These are phyloP conservation scores for Plasmopara viticola DNA, from an alignment of 352 stramenopile genomes.

Conservation along the genomic window DNA sequence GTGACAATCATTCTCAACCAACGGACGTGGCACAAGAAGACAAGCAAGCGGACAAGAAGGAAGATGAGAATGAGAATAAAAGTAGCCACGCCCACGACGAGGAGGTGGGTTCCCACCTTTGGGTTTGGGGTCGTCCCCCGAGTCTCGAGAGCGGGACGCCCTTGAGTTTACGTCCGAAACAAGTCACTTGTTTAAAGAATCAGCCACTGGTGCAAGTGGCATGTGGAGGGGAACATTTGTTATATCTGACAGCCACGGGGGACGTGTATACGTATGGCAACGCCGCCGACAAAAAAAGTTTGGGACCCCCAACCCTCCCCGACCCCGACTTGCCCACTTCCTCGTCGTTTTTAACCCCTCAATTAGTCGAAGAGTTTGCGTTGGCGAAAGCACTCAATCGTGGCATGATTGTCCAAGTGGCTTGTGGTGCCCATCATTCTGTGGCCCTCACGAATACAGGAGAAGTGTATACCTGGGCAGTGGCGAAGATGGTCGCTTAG, in stretches of 20 bases:
- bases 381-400: constrained; percentile 72
- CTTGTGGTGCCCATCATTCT: constrained; percentile 74
- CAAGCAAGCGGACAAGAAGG: not conserved
- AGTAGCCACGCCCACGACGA: not conserved
- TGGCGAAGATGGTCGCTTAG: constrained; percentile 70
- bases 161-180: constrained; percentile 61
- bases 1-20: not conserved
- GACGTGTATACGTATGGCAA: constrained; percentile 79
- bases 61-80: constrained; percentile 14
- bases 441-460: constrained; percentile 59
- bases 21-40: constrained; percentile 1
- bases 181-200: constrained; percentile 38
- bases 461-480: constrained; percentile 80
- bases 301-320: constrained; percentile 11
- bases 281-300: constrained; percentile 46
- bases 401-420: constrained; percentile 50
- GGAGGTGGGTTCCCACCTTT: constrained; percentile 28
- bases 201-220: constrained; percentile 70
- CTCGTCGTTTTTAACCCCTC: constrained; percentile 46
- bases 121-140: constrained; percentile 64
- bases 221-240: constrained; percentile 66
- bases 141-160: constrained; percentile 43
- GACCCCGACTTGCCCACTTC: constrained; percentile 9
- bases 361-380: constrained; percentile 71
- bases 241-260: constrained; percentile 68